These are phyloP conservation scores for Dioscorea cayenensis DNA, from an alignment of 116 monocot genomes.

Conservation along the genomic window DNA sequence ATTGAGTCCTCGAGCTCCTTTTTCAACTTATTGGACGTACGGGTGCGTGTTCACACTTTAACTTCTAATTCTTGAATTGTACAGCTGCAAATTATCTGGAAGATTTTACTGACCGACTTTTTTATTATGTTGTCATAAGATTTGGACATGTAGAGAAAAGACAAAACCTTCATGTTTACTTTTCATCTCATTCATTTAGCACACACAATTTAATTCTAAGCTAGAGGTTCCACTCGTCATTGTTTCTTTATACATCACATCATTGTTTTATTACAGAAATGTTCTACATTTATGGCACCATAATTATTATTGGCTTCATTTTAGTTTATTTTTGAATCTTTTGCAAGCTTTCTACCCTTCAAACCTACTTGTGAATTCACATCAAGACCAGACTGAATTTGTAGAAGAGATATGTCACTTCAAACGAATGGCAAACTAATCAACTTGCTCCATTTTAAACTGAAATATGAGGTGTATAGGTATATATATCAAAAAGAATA, in stretches of 20 bases:
- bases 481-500: too few relatives aligned
- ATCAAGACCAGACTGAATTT: neutral
- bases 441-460: too few relatives aligned
- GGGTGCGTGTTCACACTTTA: neutral
- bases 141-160: neutral
- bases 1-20: too few relatives aligned
- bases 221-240: too few relatives aligned
- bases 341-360: neutral
- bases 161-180: neutral
- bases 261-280: neutral
- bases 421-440: too few relatives aligned
- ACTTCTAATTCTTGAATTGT: neutral
- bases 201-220: too few relatives aligned
- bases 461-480: too few relatives aligned
- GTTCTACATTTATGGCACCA: neutral
- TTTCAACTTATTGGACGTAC: neutral
- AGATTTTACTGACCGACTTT: neutral
- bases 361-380: neutral
- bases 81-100: neutral
- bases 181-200: neutral
- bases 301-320: neutral
- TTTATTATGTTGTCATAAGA: neutral
- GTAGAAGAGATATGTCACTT: neutral
- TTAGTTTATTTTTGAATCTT: neutral
- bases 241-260: neutral